Evolutionary conservation across 2,329 filamentous ascomycete species (phyloP).

Genomic region (Penicillium sp.): DNA sequence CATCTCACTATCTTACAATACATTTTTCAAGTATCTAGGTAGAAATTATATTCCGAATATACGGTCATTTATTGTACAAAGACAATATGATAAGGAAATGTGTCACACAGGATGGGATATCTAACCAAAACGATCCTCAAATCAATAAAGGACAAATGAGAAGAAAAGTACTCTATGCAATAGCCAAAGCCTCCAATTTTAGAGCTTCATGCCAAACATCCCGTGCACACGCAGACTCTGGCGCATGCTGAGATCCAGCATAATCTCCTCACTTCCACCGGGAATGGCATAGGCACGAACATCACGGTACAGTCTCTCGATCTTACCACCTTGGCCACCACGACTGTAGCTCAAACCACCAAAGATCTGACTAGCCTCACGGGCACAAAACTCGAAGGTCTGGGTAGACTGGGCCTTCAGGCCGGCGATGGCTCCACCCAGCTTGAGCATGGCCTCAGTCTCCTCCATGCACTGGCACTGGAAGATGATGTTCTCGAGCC

Average conservation of each 20-base stretch:
- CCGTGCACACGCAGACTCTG: constrained; percentile 86
- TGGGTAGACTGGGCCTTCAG: constrained; percentile 91
- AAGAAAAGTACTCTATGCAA: constrained; percentile 3
- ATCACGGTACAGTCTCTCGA: constrained; percentile 91
- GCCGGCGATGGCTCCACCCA: constrained; percentile 87
- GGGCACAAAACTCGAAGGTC: constrained; percentile 95
- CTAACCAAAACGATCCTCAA: constrained; percentile 6
- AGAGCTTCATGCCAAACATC: constrained; percentile 93
- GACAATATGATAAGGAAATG: constrained; percentile 8
- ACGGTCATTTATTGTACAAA: background rate
- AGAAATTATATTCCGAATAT: background rate
- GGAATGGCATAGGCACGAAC: constrained; percentile 95
- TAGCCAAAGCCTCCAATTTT: constrained; percentile 26
- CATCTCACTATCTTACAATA: no score
- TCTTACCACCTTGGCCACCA: constrained; percentile 90
- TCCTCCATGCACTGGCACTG: constrained; percentile 92
- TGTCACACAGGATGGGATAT: constrained; percentile 22
- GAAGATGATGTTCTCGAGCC: constrained; percentile 92
- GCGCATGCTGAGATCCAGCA: constrained; percentile 92
- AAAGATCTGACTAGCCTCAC: constrained; percentile 96
- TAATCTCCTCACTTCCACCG: constrained; percentile 95
- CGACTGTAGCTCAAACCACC: constrained; percentile 88
- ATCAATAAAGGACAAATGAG: background rate
- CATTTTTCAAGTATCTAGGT: no score
- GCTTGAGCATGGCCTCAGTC: constrained; percentile 89